Conservation (phyloP, 805 yeast species). For the Yarrowia hollandica region DNA sequence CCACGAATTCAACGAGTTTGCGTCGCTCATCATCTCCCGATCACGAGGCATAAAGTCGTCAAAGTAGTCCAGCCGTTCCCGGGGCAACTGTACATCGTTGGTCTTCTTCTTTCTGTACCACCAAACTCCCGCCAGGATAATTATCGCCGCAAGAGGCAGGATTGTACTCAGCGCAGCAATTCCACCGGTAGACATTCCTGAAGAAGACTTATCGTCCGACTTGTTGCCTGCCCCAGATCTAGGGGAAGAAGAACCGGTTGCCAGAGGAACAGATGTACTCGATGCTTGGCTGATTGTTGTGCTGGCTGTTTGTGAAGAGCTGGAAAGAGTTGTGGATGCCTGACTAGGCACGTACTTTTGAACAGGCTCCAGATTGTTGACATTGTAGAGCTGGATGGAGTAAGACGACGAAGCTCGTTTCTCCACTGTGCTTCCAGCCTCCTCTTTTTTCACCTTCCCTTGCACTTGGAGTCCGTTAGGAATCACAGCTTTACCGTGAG, state of each 20-base stretch:
- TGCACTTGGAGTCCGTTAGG: neutral
- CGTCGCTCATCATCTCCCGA: neutral
- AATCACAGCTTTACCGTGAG: too few relatives aligned
- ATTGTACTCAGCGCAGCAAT: constrained; percentile 11
- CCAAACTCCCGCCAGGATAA: neutral
- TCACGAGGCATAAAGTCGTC: constrained; percentile 9
- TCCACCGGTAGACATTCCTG: neutral
- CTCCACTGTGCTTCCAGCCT: too few relatives aligned
- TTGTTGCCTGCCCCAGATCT: neutral
- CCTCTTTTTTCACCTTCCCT: neutral
- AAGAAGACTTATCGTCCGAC: neutral
- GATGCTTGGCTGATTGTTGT: neutral
- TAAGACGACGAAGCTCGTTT: too few relatives aligned
- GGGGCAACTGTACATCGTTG: constrained; percentile 3
- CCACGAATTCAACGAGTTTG: constrained; percentile 25
- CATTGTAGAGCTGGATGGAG: constrained; percentile 11
- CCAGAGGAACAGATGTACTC: neutral
- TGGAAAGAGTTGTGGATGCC: neutral
- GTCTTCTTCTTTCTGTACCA: constrained; percentile 2
- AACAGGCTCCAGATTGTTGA: constrained; percentile 12
- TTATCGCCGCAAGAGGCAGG: constrained; percentile 1
- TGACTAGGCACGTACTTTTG: constrained; percentile 23
- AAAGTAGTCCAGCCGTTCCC: constrained; percentile 13
- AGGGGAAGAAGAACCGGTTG: neutral
- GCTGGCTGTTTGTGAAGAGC: neutral